Conservation (phyloP, 2,329 filamentous ascomycete species). For the Microdochium nivale region DNA sequence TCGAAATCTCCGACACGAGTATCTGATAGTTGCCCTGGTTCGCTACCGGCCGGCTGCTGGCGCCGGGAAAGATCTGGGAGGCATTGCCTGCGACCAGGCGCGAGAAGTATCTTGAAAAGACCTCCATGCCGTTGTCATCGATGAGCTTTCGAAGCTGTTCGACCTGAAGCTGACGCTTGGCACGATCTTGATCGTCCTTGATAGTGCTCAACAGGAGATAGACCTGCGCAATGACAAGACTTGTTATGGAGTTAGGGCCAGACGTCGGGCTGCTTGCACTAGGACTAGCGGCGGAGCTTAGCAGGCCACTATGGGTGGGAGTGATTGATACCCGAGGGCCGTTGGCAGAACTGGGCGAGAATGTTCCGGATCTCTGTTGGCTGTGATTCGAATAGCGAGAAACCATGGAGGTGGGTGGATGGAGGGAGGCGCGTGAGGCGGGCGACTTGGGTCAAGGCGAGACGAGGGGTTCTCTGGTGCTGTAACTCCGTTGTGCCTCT, state of each 20-base stretch:
- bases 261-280: constrained; percentile 52
- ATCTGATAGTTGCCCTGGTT: constrained; percentile 78
- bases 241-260: constrained; percentile 63
- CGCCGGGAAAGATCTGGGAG: constrained; percentile 77
- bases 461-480: background rate
- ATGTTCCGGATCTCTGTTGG: constrained; percentile 46
- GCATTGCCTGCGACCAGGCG: constrained; percentile 89
- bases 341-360: constrained; percentile 50
- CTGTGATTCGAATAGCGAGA: background rate
- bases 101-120: constrained; percentile 91
- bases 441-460: background rate
- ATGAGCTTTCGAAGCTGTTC: constrained; percentile 93
- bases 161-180: constrained; percentile 86
- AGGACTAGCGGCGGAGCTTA: constrained; percentile 53
- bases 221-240: constrained; percentile 92
- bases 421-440: background rate
- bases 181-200: constrained; percentile 83
- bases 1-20: constrained; percentile 74
- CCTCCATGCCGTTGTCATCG: constrained; percentile 98
- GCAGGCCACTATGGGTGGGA: constrained; percentile 43
- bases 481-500: background rate
- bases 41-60: constrained; percentile 62
- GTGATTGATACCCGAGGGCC: constrained; percentile 45
- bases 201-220: constrained; percentile 90
- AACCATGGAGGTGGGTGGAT: background rate